These are phyloP conservation scores for Lachancea dasiensis DNA, from an alignment of 805 yeast species.

Conservation along the genomic window DNA sequence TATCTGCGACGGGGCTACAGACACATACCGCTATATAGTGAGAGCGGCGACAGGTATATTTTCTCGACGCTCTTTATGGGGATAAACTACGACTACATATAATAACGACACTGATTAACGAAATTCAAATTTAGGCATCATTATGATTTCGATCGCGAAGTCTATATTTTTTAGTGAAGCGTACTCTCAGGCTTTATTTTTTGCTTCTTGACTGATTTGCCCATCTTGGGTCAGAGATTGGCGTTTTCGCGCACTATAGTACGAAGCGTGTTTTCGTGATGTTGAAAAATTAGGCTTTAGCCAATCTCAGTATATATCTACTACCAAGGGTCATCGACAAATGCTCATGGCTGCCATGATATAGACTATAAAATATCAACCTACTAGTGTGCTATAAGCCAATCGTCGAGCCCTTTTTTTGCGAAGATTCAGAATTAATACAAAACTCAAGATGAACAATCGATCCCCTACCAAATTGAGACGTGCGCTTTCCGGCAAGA, in stretches of 20 bases:
- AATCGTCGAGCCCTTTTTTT: background rate
- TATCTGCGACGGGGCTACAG: constrained; percentile 73
- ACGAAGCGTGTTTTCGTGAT: constrained; percentile 1
- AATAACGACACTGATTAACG: background rate
- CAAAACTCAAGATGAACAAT: constrained; percentile 6
- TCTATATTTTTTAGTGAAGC: too few relatives aligned
- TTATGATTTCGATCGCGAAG: background rate
- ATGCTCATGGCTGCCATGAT: too few relatives aligned
- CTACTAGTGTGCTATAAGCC: too few relatives aligned
- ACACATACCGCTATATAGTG: constrained; percentile 69
- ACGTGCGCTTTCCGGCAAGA: constrained; percentile 20
- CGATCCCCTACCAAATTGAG: constrained; percentile 22
- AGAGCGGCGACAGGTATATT: constrained; percentile 71
- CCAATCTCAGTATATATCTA: background rate
- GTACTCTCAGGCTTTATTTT: too few relatives aligned
- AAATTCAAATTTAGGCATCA: background rate
- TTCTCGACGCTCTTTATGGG: constrained; percentile 51
- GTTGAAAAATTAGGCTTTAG: background rate
- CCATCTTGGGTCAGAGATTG: constrained; percentile 1
- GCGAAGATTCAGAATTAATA: background rate
- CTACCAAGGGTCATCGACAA: background rate
- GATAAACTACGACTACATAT: constrained; percentile 4
- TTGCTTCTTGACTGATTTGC: constrained; percentile 1
- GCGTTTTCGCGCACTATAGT: constrained; percentile 1
- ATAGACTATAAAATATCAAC: too few relatives aligned